phyloP scores from a whole-genome alignment of 495 filamentous ascomycete species.

The Penicillium paradoxum region DNA sequence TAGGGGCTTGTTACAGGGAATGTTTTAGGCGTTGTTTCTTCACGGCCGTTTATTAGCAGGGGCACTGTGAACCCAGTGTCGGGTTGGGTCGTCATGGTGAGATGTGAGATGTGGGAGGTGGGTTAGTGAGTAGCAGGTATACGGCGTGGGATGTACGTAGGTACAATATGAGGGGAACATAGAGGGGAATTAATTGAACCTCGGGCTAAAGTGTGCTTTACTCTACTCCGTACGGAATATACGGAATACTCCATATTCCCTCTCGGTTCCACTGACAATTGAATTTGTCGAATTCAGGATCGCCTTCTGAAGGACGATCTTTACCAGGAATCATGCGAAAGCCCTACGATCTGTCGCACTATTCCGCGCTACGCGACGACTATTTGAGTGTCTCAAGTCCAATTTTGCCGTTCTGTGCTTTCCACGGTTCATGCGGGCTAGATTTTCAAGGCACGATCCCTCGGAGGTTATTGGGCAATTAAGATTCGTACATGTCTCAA shows the following conservation, averaged over 20 bases:
- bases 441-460: not conserved
- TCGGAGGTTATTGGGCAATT: not conserved
- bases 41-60: constrained; percentile 66
- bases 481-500: not conserved
- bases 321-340: not conserved
- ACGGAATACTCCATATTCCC: not conserved
- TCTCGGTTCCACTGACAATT: not conserved
- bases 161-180: not conserved
- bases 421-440: not conserved
- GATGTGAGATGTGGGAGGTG: no score
- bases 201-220: not conserved
- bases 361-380: not conserved
- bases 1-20: constrained; percentile 66
- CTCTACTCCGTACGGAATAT: not conserved
- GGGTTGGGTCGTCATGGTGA: not conserved
- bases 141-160: not conserved
- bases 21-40: constrained; percentile 48
- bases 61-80: constrained; percentile 45
- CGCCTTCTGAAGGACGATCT: not conserved
- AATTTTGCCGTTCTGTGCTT: not conserved
- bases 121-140: not conserved
- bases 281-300: not conserved
- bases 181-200: not conserved
- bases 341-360: not conserved
- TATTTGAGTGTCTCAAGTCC: not conserved